Evolutionary conservation across 1,139 yeast genomes (phyloP), one percentile per base, ranked within the genome.

Genomic region (Dujonia santamariae): DNA sequence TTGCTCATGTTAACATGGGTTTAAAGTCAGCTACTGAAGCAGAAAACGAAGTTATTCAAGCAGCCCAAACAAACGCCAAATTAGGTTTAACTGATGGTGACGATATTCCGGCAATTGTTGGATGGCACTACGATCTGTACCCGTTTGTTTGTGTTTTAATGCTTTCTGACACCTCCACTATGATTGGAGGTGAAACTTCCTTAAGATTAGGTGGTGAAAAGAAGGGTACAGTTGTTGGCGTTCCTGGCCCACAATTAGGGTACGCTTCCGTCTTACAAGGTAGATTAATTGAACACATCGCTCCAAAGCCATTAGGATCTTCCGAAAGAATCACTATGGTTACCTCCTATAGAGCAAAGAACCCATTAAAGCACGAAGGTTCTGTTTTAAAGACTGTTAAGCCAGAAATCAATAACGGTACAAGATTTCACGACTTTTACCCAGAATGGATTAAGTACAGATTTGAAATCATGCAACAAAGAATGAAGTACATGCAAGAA

Each of bases 141-240:
- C 82, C 81, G 8, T 74, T 74, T 51, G 82, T 77, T n/a, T 76
- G 81, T 54, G 82, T 77, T 14, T 59, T 77, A 36, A 77, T 77
- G 83, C 50, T 77, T 26, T 67, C 77, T 27, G 80, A 75, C 47
- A 75, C 82, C 12, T 45, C 70, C 7, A 54, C 60, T 26, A 75
- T 77, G 82, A 56, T 70, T 50, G 82, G 81, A 14, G 82, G 82
- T 31, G 81, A 75, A 48, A 77, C 83, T 3, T 63, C 72, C 16
- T 59, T 73, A 43, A 61, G 72, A 45, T 72, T 63, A 56, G 77
- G 77, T 13, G 53, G 57, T 39, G 32, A 29, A 4, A 67, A 63
- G 28, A 41, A 30, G 6, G 41, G 39, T 6, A 57, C 61, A 28
- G 51, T 75, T 33, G 67, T 67, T 1, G 58, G 61, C 9, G 77